These are phyloP conservation scores for Citrus reticulata DNA, from an alignment of 345 rosid genomes.

Conservation along the genomic window DNA sequence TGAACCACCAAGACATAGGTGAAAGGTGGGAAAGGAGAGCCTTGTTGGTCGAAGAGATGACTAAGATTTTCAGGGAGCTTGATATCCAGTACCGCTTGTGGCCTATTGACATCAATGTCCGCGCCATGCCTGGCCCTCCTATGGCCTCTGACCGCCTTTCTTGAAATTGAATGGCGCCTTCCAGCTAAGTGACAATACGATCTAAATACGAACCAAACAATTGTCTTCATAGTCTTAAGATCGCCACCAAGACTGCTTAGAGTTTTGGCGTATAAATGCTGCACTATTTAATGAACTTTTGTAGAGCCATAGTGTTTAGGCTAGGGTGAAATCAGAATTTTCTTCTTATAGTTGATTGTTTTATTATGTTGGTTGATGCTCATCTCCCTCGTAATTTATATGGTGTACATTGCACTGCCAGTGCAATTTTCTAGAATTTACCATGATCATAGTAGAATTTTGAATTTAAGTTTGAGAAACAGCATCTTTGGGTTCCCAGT, in stretches of 20 bases:
- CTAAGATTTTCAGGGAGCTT: slow-evolving; percentile 59
- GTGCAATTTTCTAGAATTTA: not conserved
- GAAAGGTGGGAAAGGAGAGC: slow-evolving; percentile 61
- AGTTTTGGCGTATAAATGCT: too few relatives aligned
- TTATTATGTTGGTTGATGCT: too few relatives aligned
- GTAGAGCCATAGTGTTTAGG: not conserved
- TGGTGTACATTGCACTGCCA: not conserved
- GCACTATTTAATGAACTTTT: not conserved
- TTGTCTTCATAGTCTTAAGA: not conserved
- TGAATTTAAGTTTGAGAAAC: not conserved
- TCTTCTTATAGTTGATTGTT: too few relatives aligned
- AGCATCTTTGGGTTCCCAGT: not conserved
- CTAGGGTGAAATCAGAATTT: too few relatives aligned
- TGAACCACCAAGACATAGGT: slow-evolving; percentile 83
- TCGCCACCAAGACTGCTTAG: not conserved
- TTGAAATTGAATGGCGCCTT: slow-evolving; percentile 21
- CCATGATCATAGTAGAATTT: not conserved
- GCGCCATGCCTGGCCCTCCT: slow-evolving; percentile 36
- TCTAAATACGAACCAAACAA: not conserved
- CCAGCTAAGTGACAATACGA: slow-evolving; percentile 1
- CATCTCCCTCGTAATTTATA: too few relatives aligned
- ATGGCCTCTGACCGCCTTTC: slow-evolving; percentile 33
- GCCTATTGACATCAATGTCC: slow-evolving; percentile 63
- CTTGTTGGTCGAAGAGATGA: slow-evolving; percentile 64
- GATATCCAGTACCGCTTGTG: slow-evolving; percentile 66